Evolutionary conservation across 805 yeast genomes (phyloP).

Genomic region (Saturnispora sekii): DNA sequence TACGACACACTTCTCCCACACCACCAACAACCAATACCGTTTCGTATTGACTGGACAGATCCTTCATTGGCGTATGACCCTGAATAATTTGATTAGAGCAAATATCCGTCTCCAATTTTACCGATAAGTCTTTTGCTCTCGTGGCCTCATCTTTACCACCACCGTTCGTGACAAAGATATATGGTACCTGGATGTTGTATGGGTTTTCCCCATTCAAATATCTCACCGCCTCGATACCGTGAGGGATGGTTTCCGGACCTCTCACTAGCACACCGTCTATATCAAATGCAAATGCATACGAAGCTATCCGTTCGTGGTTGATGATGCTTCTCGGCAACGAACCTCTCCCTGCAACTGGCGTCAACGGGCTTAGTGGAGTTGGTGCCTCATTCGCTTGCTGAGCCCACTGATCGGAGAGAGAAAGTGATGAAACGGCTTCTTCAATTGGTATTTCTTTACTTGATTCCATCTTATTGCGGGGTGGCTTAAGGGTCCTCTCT

Average conservation of each 20-base stretch:
- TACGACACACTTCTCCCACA: slow-evolving; percentile 71
- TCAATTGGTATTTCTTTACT: slow-evolving; percentile 48
- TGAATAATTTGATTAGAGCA: slow-evolving; percentile 77
- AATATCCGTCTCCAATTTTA: slow-evolving; percentile 49
- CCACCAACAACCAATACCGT: slow-evolving; percentile 87
- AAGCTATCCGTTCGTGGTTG: slow-evolving; percentile 66
- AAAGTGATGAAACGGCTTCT: slow-evolving; percentile 55
- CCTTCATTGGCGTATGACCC: slow-evolving; percentile 92
- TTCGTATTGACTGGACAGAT: slow-evolving; percentile 54
- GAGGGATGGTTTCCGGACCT: slow-evolving; percentile 78
- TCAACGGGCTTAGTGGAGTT: slow-evolving; percentile 22
- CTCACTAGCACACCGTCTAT: slow-evolving; percentile 85
- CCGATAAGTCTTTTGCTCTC: slow-evolving; percentile 62
- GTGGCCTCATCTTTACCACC: slow-evolving; percentile 79
- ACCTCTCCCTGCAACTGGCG: slow-evolving; percentile 6
- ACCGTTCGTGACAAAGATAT: slow-evolving; percentile 82
- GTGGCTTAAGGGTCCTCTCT: neutral
- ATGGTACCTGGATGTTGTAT: slow-evolving; percentile 71
- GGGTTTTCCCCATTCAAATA: slow-evolving; percentile 69
- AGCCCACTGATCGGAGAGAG: slow-evolving; percentile 66
- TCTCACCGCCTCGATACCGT: slow-evolving; percentile 63
- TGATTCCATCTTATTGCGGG: too few species aligned
- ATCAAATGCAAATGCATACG: slow-evolving; percentile 86
- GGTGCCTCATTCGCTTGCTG: slow-evolving; percentile 15
- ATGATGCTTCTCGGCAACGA: slow-evolving; percentile 34